Evolutionary conservation across 805 yeast species (phyloP).

Genomic region (Citeromyces matritensis): DNA sequence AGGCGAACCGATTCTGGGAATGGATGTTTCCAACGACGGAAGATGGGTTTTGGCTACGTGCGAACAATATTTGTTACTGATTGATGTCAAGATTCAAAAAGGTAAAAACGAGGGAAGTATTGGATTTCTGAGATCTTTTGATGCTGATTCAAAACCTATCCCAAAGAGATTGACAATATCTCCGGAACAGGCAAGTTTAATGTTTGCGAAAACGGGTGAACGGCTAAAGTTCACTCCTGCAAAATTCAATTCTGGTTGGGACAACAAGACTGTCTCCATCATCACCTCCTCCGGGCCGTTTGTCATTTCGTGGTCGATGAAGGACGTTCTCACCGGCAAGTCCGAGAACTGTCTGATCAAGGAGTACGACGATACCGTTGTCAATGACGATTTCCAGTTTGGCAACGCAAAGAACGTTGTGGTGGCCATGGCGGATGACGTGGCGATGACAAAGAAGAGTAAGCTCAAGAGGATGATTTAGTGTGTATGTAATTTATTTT

Average conservation of each 20-base stretch:
- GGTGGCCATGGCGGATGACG: conserved; percentile 64
- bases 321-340: conserved; percentile 37
- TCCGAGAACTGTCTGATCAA: conserved; percentile 46
- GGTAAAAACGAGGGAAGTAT: conserved; percentile 43
- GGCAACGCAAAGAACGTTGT: conserved; percentile 60
- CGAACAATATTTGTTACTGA: conserved; percentile 49
- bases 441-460: conserved; percentile 48
- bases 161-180: conserved; percentile 53
- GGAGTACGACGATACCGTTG: conserved; percentile 42
- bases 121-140: conserved; percentile 56
- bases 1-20: conserved; percentile 57
- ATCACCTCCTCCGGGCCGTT: conserved; percentile 74
- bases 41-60: conserved; percentile 75
- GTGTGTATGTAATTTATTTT: neutral
- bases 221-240: conserved; percentile 56
- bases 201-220: conserved; percentile 31
- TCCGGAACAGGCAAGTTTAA: conserved; percentile 59
- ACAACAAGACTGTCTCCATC: conserved; percentile 49
- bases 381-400: conserved; percentile 68
- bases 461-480: conserved; percentile 24
- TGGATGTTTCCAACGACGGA: conserved; percentile 70
- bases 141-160: conserved; percentile 47
- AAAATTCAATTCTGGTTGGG: conserved; percentile 59
- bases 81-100: conserved; percentile 48
- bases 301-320: conserved; percentile 68